These are phyloP conservation scores for Cutaneotrichosporon dermatis DNA, from an alignment of 1,284 basidiomycete species.

Conservation along the genomic window DNA sequence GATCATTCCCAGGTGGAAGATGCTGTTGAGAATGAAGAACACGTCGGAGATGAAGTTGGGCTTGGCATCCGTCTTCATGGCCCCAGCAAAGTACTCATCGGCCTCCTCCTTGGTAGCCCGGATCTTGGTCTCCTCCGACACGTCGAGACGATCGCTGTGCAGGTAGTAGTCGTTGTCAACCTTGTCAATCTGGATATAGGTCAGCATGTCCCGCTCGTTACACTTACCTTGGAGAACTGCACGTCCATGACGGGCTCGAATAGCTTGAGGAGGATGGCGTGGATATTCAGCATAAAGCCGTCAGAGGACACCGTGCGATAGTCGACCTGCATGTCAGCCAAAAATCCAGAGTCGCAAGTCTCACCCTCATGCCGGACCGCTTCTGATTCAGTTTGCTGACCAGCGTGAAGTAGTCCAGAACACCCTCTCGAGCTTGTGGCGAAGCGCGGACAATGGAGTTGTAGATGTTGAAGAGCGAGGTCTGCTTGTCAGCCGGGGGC, in stretches of 20 bases:
- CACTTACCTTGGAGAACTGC: constrained; percentile 63
- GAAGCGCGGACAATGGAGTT: constrained; percentile 82
- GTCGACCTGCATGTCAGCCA: constrained; percentile 59
- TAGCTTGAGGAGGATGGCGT: constrained; percentile 75
- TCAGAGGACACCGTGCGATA: constrained; percentile 81
- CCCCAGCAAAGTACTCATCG: constrained; percentile 61
- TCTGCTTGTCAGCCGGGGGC: constrained; percentile 7
- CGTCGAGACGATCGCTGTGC: constrained; percentile 64
- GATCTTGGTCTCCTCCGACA: constrained; percentile 84
- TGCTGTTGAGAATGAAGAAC: constrained; percentile 80
- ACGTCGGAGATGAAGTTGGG: constrained; percentile 91
- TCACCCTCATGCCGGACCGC: constrained; percentile 80
- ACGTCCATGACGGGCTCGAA: constrained; percentile 97
- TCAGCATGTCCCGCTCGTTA: too few relatives aligned
- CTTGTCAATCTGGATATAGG: constrained; percentile 63
- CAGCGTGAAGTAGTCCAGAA: constrained; percentile 76
- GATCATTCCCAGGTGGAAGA: constrained; percentile 79
- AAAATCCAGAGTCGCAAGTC: constrained; percentile 7
- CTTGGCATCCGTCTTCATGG: constrained; percentile 42
- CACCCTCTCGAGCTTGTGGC: constrained; percentile 71
- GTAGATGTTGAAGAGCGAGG: constrained; percentile 74
- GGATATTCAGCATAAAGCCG: constrained; percentile 88
- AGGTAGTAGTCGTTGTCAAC: constrained; percentile 82
- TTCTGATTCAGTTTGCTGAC: constrained; percentile 73
- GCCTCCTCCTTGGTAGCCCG: constrained; percentile 81